These are phyloP conservation scores for Calonectria naviculata DNA, from an alignment of 2,329 filamentous ascomycete species.

Conservation along the genomic window DNA sequence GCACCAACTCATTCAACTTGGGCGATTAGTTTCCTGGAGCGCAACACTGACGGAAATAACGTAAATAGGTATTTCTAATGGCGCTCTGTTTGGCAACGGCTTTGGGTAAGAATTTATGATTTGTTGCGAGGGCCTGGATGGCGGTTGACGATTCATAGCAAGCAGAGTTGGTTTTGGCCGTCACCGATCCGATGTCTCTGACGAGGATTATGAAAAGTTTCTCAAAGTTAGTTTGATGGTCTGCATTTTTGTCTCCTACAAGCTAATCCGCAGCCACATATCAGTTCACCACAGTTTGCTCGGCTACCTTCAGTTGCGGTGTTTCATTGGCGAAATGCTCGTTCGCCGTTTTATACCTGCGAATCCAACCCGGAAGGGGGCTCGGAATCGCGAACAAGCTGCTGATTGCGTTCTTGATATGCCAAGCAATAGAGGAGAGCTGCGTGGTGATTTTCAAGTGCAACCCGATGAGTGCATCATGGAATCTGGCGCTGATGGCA, in stretches of 20 bases:
- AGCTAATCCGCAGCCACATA: background rate
- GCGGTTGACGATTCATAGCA: conserved; percentile 17
- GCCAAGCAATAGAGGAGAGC: conserved; percentile 45
- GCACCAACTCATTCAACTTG: background rate
- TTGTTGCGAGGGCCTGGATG: background rate
- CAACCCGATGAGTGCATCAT: conserved; percentile 41
- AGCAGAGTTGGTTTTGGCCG: conserved; percentile 21
- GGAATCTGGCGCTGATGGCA: conserved; percentile 27
- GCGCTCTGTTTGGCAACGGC: conserved; percentile 18
- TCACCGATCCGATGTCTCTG: background rate
- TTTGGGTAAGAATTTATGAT: conserved; percentile 11
- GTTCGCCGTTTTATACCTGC: conserved; percentile 46
- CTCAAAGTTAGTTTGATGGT: conserved; percentile 6
- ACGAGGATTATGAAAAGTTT: conserved; percentile 20
- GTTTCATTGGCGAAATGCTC: conserved; percentile 44
- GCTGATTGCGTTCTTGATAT: conserved; percentile 40
- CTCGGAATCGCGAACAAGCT: conserved; percentile 43
- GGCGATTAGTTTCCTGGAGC: background rate
- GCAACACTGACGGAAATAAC: conserved; percentile 1
- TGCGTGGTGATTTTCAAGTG: conserved; percentile 43
- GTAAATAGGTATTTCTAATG: conserved; percentile 17
- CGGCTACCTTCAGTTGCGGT: conserved; percentile 43
- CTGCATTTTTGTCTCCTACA: background rate
- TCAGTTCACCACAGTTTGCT: conserved; percentile 36
- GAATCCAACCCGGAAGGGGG: conserved; percentile 40